A percentile compares a stretch with the other conserved stretches of the same genome.
Evolutionary conservation across 176 grass and related monocot species (phyloP).

Genomic region (Carex myosuroides): DNA sequence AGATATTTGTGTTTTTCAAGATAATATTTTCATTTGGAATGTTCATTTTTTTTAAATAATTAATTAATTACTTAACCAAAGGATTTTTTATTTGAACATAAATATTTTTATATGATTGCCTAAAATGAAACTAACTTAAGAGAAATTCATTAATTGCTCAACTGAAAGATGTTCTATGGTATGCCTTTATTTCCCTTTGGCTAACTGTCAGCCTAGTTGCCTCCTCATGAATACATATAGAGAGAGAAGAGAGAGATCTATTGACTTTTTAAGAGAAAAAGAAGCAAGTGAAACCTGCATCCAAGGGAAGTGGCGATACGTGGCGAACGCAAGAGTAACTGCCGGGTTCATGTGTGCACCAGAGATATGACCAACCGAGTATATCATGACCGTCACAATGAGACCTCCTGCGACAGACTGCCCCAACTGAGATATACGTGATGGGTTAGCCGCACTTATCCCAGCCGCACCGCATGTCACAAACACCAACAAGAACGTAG

Average conservation of each 20-base stretch:
- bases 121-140: neutral
- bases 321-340: constrained; percentile 87
- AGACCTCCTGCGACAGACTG: constrained; percentile 82
- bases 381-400: constrained; percentile 98
- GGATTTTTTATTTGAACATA: neutral
- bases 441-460: constrained; percentile 31
- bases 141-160: neutral
- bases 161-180: neutral
- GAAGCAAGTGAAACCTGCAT: constrained; percentile 44
- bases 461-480: constrained; percentile 66
- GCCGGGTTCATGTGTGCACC: constrained; percentile 99
- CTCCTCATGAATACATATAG: neutral
- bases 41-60: neutral
- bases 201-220: neutral
- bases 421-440: constrained; percentile 71
- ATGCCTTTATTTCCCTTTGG: neutral
- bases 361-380: constrained; percentile 91
- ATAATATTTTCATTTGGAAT: neutral
- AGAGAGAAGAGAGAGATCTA: neutral
- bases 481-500: constrained; percentile 96
- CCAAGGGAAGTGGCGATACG: constrained; percentile 84
- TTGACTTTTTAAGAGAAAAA: neutral
- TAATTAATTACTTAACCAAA: neutral
- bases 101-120: neutral
- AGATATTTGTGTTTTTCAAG: neutral